phyloP scores from a whole-genome alignment of 345 rosid species.

The Reutealis trisperma region DNA sequence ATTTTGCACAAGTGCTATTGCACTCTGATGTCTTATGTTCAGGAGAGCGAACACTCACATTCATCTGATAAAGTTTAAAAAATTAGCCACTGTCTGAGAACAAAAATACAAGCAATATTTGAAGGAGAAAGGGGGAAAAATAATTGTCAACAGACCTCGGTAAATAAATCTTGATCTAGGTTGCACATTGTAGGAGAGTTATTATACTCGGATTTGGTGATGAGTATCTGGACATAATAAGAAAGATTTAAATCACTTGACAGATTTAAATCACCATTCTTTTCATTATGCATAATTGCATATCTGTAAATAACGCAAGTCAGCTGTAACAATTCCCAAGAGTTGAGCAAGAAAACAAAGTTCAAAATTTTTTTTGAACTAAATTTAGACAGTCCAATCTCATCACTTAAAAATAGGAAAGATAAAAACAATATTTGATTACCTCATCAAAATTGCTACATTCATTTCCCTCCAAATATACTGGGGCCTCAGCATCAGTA shows the following conservation, averaged over 20 bases:
- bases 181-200: slow-evolving; percentile 11
- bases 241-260: neutral
- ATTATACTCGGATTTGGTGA: too few species aligned
- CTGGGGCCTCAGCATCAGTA: slow-evolving; percentile 25
- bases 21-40: slow-evolving; percentile 13
- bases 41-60: slow-evolving; percentile 12
- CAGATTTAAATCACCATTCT: neutral
- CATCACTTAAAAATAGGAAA: neutral
- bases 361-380: neutral
- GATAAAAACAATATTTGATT: slow-evolving; percentile 10
- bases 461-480: slow-evolving; percentile 24
- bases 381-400: too few species aligned
- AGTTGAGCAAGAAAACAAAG: neutral
- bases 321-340: neutral
- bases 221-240: neutral
- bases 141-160: neutral
- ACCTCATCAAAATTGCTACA: slow-evolving; percentile 34
- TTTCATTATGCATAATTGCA: neutral
- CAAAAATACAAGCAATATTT: neutral
- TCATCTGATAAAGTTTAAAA: slow-evolving; percentile 24
- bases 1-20: slow-evolving; percentile 16
- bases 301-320: neutral
- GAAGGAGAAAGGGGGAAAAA: neutral
- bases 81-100: neutral
- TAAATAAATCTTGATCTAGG: neutral